phyloP scores from a whole-genome alignment of 768 basidiomycete species.

The Harrya chromipes region DNA sequence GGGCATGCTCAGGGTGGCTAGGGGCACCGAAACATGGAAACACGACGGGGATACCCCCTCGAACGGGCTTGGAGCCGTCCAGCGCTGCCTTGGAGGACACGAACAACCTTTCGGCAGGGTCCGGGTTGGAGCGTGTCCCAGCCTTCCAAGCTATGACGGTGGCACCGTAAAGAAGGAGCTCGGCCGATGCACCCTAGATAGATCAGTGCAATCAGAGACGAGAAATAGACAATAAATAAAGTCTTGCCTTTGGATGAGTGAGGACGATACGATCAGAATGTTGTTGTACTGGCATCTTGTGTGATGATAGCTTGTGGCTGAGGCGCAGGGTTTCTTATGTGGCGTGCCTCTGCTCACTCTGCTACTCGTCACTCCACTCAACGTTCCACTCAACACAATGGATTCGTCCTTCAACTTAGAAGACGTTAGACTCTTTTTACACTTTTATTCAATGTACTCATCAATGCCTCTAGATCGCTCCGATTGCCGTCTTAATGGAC shows the following conservation, averaged over 20 bases:
- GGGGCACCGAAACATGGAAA: slow-evolving; percentile 93
- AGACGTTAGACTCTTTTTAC: slow-evolving; percentile 49
- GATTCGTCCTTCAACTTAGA: slow-evolving; percentile 63
- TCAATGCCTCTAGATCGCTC: slow-evolving; percentile 62
- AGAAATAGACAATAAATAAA: not conserved
- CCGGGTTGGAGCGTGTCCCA: slow-evolving; percentile 32
- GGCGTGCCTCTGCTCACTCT: slow-evolving; percentile 9
- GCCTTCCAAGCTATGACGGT: slow-evolving; percentile 86
- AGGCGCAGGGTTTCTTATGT: slow-evolving; percentile 11
- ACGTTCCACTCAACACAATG: slow-evolving; percentile 41
- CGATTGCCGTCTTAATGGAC: slow-evolving; percentile 97
- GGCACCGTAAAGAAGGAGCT: slow-evolving; percentile 78
- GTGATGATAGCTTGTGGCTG: slow-evolving; percentile 2
- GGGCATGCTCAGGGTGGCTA: slow-evolving; percentile 63
- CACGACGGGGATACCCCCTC: slow-evolving; percentile 57
- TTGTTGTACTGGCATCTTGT: slow-evolving; percentile 55
- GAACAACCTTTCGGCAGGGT: slow-evolving; percentile 68
- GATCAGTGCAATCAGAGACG: not conserved
- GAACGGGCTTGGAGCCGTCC: slow-evolving; percentile 77
- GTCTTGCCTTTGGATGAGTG: slow-evolving; percentile 58
- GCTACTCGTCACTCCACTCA: too few species aligned
- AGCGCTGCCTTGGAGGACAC: slow-evolving; percentile 75
- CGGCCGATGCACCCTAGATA: slow-evolving; percentile 58
- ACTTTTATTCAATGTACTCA: slow-evolving; percentile 16
- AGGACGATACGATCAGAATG: slow-evolving; percentile 44